Percentiles rank a stretch among this genome's conserved stretches.
Conservation (phyloP, 352 stramenopile genomes). For the Pythium rhizo-oryzae region DNA sequence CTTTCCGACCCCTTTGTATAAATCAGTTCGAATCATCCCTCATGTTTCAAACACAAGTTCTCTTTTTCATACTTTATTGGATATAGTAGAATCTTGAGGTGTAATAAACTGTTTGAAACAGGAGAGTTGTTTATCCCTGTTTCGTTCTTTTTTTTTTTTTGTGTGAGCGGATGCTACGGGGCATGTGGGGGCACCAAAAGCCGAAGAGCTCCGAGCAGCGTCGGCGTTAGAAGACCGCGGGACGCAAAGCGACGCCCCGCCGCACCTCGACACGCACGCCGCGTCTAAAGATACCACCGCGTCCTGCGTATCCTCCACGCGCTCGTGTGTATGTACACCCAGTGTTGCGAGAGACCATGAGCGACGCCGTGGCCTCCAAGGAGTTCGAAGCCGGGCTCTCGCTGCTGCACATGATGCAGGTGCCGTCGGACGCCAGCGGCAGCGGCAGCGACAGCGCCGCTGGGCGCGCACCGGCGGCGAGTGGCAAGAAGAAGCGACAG, state of each 20-base stretch:
- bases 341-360: neutral
- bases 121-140: neutral
- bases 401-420: constrained; percentile 67
- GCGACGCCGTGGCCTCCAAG: constrained; percentile 42
- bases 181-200: constrained; percentile 9
- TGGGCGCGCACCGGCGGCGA: neutral
- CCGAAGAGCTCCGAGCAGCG: constrained; percentile 19
- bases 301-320: neutral
- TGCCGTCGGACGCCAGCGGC: constrained; percentile 10
- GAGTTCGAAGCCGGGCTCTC: constrained; percentile 67
- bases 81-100: neutral
- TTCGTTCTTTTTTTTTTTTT: constrained; percentile 31
- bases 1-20: constrained; percentile 32
- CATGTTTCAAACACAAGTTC: constrained; percentile 8
- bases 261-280: neutral
- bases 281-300: neutral
- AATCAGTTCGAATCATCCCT: neutral
- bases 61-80: constrained; percentile 1
- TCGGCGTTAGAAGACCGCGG: neutral
- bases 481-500: constrained; percentile 9
- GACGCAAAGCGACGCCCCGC: neutral
- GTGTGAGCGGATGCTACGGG: constrained; percentile 1
- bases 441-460: neutral
- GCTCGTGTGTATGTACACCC: no score
- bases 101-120: constrained; percentile 18